Percentiles rank a stretch among this genome's conserved stretches.
phyloP scores from a whole-genome alignment of 78 protist genomes.

The Protostelium mycophagum region DNA sequence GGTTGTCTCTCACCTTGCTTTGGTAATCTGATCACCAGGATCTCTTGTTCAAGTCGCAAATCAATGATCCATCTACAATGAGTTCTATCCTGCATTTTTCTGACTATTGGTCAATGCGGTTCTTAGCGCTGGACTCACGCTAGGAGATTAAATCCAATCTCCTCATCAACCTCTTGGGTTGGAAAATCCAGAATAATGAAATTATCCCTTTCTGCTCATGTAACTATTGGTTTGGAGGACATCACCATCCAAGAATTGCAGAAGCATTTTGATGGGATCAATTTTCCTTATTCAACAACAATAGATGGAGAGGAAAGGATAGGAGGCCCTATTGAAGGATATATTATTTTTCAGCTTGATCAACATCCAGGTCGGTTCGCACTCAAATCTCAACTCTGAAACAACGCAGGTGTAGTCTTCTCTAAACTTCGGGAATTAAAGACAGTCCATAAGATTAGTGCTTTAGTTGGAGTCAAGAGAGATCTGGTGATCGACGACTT shows the following conservation, averaged over 20 bases:
- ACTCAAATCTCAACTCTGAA: not conserved
- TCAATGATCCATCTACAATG: too few relatives aligned
- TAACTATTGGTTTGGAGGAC: not conserved
- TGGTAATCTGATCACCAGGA: too few relatives aligned
- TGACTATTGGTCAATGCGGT: too few relatives aligned
- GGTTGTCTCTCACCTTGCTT: too few relatives aligned
- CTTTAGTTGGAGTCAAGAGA: not conserved
- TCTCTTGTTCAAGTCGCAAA: too few relatives aligned
- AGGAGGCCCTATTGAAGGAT: not conserved
- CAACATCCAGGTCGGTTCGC: not conserved
- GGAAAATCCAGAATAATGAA: too few relatives aligned
- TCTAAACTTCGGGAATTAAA: not conserved
- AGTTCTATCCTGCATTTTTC: too few relatives aligned
- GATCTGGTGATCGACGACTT: not conserved
- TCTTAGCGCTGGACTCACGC: too few relatives aligned
- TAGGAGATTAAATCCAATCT: too few relatives aligned
- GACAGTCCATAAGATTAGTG: not conserved
- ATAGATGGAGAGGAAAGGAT: not conserved
- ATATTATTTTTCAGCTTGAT: too few relatives aligned
- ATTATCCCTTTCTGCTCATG: not conserved
- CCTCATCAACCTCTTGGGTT: too few relatives aligned
- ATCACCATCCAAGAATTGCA: not conserved
- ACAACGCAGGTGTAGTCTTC: not conserved
- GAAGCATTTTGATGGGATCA: not conserved
- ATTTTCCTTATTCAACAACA: not conserved